Evolutionary conservation across 805 yeast species (phyloP).

Genomic region (Saccharomycopsis amapae): DNA sequence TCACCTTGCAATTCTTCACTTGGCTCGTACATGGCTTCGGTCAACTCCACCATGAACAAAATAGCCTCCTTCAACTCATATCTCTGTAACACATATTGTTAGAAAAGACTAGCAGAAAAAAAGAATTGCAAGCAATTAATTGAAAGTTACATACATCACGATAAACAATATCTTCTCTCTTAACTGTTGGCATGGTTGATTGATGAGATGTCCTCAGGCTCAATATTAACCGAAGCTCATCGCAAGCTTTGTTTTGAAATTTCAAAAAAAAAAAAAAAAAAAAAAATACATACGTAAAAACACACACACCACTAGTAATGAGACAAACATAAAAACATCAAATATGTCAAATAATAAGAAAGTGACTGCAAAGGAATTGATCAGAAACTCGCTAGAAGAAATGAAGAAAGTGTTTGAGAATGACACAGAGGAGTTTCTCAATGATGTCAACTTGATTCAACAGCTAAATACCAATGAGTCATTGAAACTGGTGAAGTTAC

Average conservation of each 20-base stretch:
- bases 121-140: no score
- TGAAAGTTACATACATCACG: no score
- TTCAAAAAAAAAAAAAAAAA: no score
- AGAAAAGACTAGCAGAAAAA: no score
- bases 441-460: conserved; percentile 42
- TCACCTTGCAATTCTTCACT: conserved; percentile 30
- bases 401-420: conserved; percentile 31
- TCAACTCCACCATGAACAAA: conserved; percentile 53
- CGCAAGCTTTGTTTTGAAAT: no score
- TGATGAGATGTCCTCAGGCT: no score
- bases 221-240: no score
- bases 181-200: background rate
- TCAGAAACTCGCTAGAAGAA: conserved; percentile 28
- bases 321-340: background rate
- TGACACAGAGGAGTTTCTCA: conserved; percentile 33
- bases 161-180: no score
- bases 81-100: conserved; percentile 24
- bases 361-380: conserved; percentile 18
- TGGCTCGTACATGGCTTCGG: conserved; percentile 37
- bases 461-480: conserved; percentile 54
- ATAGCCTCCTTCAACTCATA: conserved; percentile 57
- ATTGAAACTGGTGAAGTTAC: conserved; percentile 42
- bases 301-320: background rate
- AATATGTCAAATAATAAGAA: background rate
- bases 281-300: no score